phyloP scores from a whole-genome alignment of 2,329 filamentous ascomycete genomes.

The Exophiala xenobiotica region DNA sequence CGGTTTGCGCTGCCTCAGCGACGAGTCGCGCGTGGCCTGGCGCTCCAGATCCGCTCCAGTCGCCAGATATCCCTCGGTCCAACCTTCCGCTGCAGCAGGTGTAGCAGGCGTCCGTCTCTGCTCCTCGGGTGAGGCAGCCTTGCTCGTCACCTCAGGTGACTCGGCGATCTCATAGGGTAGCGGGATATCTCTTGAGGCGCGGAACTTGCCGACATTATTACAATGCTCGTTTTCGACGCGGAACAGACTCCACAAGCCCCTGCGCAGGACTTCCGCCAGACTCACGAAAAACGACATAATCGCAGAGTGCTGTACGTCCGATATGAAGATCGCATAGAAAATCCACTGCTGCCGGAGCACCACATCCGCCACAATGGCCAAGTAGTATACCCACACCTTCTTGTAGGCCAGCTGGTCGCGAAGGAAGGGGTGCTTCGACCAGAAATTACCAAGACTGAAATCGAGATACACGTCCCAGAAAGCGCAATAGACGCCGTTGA shows the following conservation, averaged over 20 bases:
- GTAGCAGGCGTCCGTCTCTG: slow-evolving; percentile 2
- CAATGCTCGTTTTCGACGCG: slow-evolving; percentile 98
- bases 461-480: slow-evolving; percentile 97
- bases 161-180: slow-evolving; percentile 63
- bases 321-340: slow-evolving; percentile 81
- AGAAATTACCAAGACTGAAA: slow-evolving; percentile 82
- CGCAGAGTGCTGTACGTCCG: slow-evolving; percentile 78
- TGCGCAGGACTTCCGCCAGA: slow-evolving; percentile 75
- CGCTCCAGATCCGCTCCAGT: slow-evolving; percentile 30
- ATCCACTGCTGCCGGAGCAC: slow-evolving; percentile 92
- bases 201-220: slow-evolving; percentile 84
- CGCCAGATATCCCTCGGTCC: slow-evolving; percentile 11
- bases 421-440: slow-evolving; percentile 65
- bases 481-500: slow-evolving; percentile 81
- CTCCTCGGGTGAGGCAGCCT: slow-evolving; percentile 16
- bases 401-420: slow-evolving; percentile 80
- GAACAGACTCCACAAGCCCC: slow-evolving; percentile 88
- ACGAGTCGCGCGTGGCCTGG: slow-evolving; percentile 8
- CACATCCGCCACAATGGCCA: slow-evolving; percentile 77
- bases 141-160: slow-evolving; percentile 6
- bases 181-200: slow-evolving; percentile 82
- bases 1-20: slow-evolving; percentile 29
- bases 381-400: slow-evolving; percentile 78
- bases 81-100: slow-evolving; percentile 10
- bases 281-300: slow-evolving; percentile 76